A percentile compares a stretch with the other conserved stretches of the same genome.
Conservation (phyloP, 306 rosid species). For the Trichosanthes cucumerina region DNA sequence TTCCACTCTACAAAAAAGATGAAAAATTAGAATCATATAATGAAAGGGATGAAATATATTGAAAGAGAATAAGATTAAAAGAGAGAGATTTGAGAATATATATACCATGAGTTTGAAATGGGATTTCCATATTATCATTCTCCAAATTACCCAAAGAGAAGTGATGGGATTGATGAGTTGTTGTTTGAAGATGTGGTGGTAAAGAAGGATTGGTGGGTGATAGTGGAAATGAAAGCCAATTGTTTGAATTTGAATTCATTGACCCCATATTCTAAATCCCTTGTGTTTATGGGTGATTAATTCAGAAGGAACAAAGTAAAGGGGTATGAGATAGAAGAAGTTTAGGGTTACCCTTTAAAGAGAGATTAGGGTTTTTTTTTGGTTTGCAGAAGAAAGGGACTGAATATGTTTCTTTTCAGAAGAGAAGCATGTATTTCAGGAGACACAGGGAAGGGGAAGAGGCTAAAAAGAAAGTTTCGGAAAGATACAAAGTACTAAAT, state of each 20-base stretch:
- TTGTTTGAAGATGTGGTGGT: conserved; percentile 55
- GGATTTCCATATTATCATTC: conserved; percentile 61
- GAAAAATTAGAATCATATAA: too few species aligned
- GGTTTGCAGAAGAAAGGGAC: not conserved
- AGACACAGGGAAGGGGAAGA: conserved; percentile 18
- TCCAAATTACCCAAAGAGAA: conserved; percentile 68
- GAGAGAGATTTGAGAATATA: not conserved
- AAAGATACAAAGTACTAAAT: conserved; percentile 10
- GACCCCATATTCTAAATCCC: conserved; percentile 25
- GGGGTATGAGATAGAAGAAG: conserved; percentile 5
- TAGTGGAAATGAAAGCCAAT: conserved; percentile 96
- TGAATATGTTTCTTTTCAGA: conserved; percentile 1
- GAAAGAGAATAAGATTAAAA: not conserved
- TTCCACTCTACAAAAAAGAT: conserved; percentile 58
- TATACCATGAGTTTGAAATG: conserved; percentile 74
- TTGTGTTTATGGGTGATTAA: too few species aligned
- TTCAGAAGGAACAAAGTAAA: not conserved
- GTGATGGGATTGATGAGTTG: conserved; percentile 62
- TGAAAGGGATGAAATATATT: not conserved
- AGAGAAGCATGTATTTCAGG: conserved; percentile 15
- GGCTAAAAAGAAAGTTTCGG: conserved; percentile 36
- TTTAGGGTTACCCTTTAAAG: conserved; percentile 12
- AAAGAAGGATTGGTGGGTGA: conserved; percentile 72
- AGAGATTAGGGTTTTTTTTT: conserved; percentile 17
- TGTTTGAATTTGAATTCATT: conserved; percentile 81